Conservation (phyloP, 257 asterid species). For the Osmanthus fragrans region DNA sequence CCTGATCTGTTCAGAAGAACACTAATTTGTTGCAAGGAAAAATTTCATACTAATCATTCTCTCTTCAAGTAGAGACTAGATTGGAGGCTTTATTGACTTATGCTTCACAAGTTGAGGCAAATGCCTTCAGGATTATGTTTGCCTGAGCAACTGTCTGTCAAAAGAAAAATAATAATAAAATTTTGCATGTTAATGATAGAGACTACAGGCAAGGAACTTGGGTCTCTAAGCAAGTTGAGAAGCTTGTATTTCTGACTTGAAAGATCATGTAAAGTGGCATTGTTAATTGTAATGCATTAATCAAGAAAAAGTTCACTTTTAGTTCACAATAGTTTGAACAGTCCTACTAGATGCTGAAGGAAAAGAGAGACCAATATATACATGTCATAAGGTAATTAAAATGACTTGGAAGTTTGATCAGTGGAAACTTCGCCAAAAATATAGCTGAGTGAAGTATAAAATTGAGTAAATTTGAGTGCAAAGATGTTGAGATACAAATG, state of each 20-base stretch:
- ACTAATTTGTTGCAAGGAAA: neutral
- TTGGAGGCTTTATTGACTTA: neutral
- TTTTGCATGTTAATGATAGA: neutral
- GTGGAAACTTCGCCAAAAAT: neutral
- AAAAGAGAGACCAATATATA: neutral
- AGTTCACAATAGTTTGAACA: too few relatives aligned
- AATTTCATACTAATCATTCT: neutral
- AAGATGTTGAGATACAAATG: neutral
- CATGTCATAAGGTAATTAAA: neutral
- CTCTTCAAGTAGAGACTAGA: neutral
- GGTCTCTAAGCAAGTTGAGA: neutral
- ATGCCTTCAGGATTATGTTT: neutral
- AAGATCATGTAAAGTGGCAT: neutral
- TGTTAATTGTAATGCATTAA: neutral
- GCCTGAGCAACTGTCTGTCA: neutral
- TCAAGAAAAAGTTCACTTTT: neutral
- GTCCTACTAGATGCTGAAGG: neutral
- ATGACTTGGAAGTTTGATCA: neutral
- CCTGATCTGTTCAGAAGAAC: neutral
- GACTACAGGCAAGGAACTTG: neutral
- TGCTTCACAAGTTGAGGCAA: constrained; percentile 1
- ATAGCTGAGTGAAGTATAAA: too few relatives aligned
- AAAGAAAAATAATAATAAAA: too few relatives aligned
- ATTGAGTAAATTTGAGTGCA: too few relatives aligned
- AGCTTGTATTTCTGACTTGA: neutral